Conservation (phyloP, 2,329 filamentous ascomycete genomes). For the Claviceps citrina region DNA sequence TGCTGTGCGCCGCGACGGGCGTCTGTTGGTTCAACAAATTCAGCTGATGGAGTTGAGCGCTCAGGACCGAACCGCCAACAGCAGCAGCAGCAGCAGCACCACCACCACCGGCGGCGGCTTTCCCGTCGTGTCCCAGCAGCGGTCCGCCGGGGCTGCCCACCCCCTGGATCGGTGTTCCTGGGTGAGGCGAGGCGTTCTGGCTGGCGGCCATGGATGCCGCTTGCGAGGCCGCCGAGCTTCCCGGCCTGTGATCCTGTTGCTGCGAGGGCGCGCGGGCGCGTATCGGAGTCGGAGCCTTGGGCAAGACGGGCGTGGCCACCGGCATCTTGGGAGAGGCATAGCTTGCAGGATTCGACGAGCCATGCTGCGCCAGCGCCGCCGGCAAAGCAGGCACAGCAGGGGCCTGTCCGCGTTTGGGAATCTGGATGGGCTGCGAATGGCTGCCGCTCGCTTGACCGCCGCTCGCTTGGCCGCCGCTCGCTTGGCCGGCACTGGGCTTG, state of each 20-base stretch:
- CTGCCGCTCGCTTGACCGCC: too few species aligned
- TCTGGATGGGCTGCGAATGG: slow-evolving; percentile 8
- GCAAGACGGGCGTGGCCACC: slow-evolving; percentile 63
- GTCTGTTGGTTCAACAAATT: slow-evolving; percentile 14
- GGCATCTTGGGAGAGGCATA: slow-evolving; percentile 67
- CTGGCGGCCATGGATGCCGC: slow-evolving; percentile 36
- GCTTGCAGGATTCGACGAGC: slow-evolving; percentile 33
- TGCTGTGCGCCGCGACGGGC: slow-evolving; percentile 42
- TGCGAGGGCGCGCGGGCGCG: slow-evolving; percentile 65
- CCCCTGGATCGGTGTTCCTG: slow-evolving; percentile 48
- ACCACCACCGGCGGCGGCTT: too few species aligned
- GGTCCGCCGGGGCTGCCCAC: too few species aligned
- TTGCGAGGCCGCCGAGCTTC: slow-evolving; percentile 55
- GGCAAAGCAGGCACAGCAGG: slow-evolving; percentile 22
- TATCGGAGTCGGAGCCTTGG: slow-evolving; percentile 69
- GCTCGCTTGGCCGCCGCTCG: too few species aligned
- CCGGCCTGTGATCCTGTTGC: slow-evolving; percentile 40
- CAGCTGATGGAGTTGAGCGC: too few species aligned
- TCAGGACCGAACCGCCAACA: slow-evolving; percentile 14
- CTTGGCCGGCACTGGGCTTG: too few species aligned
- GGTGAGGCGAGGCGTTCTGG: slow-evolving; percentile 44
- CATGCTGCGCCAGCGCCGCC: slow-evolving; percentile 41
- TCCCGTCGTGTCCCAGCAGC: too few species aligned
- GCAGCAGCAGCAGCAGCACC: too few species aligned
- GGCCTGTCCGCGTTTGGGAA: slow-evolving; percentile 15